These are phyloP conservation scores for Megacollybia platyphylla DNA, from an alignment of 1,284 basidiomycete species.

Conservation along the genomic window DNA sequence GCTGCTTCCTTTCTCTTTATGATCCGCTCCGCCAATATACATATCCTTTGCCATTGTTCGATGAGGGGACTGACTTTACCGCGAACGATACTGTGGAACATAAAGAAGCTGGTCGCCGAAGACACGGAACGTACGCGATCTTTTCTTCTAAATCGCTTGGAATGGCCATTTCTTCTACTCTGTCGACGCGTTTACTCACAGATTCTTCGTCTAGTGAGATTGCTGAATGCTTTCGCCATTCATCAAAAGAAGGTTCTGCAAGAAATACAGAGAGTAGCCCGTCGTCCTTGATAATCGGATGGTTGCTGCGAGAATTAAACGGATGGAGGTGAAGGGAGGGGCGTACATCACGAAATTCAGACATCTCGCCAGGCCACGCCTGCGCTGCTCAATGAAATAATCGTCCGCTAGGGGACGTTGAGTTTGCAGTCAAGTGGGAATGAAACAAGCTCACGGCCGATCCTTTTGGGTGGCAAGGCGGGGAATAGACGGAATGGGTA, in stretches of 20 bases:
- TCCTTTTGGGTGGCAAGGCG: slow-evolving; percentile 80
- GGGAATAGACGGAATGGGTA: slow-evolving; percentile 91
- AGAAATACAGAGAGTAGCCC: slow-evolving; percentile 74
- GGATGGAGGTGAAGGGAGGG: neutral
- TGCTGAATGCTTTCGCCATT: slow-evolving; percentile 68
- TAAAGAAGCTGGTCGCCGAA: slow-evolving; percentile 2
- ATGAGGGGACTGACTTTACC: slow-evolving; percentile 63
- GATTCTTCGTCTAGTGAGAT: slow-evolving; percentile 83
- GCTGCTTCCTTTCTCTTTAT: slow-evolving; percentile 79
- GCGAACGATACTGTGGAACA: slow-evolving; percentile 44
- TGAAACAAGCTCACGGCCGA: slow-evolving; percentile 55
- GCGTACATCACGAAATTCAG: slow-evolving; percentile 67
- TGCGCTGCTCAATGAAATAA: slow-evolving; percentile 80
- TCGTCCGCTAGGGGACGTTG: slow-evolving; percentile 51
- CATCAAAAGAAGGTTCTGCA: slow-evolving; percentile 70
- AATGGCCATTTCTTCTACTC: slow-evolving; percentile 82
- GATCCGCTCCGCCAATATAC: slow-evolving; percentile 72
- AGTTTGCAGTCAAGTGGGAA: neutral
- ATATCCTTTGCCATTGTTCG: slow-evolving; percentile 86
- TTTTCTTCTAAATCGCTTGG: slow-evolving; percentile 87
- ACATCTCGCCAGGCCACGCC: slow-evolving; percentile 74
- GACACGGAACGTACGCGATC: slow-evolving; percentile 42
- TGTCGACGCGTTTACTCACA: slow-evolving; percentile 65
- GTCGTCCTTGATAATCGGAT: slow-evolving; percentile 82
- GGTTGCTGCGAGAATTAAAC: slow-evolving; percentile 43